phyloP scores from a whole-genome alignment of 805 yeast genomes.

The Metschnikowia cubensis region DNA sequence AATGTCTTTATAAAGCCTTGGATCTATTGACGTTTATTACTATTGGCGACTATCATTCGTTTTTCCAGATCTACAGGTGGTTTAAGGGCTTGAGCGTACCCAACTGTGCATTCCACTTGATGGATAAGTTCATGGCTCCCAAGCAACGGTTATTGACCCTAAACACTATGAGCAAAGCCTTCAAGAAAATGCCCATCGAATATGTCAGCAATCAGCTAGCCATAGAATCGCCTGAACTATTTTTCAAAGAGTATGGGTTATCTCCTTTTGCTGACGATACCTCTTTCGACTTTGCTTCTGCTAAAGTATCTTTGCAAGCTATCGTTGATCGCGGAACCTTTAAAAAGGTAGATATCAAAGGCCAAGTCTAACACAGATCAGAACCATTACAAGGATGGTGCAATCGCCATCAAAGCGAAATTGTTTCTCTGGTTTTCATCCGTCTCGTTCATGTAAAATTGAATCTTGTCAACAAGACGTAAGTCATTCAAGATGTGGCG shows the following conservation, averaged over 20 bases:
- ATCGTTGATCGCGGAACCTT: constrained; percentile 36
- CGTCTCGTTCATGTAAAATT: constrained; percentile 61
- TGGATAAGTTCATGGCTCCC: constrained; percentile 14
- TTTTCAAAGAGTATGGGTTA: constrained; percentile 31
- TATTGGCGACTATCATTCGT: constrained; percentile 24
- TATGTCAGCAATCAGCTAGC: constrained; percentile 9
- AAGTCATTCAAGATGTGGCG: constrained; percentile 53
- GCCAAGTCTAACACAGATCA: constrained; percentile 54
- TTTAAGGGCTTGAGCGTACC: constrained; percentile 3
- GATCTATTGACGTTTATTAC: constrained; percentile 7
- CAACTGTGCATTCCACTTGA: constrained; percentile 14
- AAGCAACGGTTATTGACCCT: constrained; percentile 17
- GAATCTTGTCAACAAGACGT: constrained; percentile 50
- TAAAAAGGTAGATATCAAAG: constrained; percentile 80
- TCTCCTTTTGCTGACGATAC: constrained; percentile 19
- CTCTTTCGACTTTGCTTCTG: constrained; percentile 30
- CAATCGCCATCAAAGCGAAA: constrained; percentile 76
- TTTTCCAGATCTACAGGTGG: constrained; percentile 28
- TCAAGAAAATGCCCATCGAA: constrained; percentile 11
- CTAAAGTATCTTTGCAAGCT: constrained; percentile 34
- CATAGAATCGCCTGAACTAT: constrained; percentile 1
- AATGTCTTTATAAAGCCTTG: constrained; percentile 13
- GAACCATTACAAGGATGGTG: constrained; percentile 33
- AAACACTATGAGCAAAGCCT: constrained; percentile 18
- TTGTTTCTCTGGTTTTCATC: constrained; percentile 55